A percentile compares a stretch with the other conserved stretches of the same genome.
Conservation (phyloP, 345 rosid genomes). For the Citrus medica region DNA sequence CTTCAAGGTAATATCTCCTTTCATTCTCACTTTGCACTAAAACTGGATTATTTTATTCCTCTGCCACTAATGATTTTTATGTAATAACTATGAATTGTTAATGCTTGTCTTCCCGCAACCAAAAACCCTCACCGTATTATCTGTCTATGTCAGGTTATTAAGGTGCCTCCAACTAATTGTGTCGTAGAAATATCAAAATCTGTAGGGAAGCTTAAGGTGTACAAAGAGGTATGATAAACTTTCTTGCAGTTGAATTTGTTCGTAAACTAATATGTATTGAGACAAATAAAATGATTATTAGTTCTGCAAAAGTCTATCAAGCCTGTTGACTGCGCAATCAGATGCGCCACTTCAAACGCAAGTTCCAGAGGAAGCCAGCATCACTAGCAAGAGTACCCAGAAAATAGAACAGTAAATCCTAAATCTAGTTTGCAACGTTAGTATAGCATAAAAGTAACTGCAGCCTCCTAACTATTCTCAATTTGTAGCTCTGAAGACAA, state of each 20-base stretch:
- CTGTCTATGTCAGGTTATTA: conserved; percentile 50
- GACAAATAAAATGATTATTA: conserved; percentile 23
- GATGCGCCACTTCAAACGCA: conserved; percentile 20
- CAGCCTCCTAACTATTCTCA: conserved; percentile 13
- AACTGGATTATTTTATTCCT: neutral
- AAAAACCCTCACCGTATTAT: conserved; percentile 5
- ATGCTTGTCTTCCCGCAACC: neutral
- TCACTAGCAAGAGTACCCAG: conserved; percentile 11
- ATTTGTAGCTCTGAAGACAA: conserved; percentile 31
- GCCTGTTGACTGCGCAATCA: conserved; percentile 50
- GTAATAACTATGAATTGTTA: neutral
- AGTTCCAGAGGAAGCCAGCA: conserved; percentile 16
- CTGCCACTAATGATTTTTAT: neutral
- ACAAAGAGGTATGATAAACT: conserved; percentile 50
- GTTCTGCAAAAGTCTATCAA: conserved; percentile 81
- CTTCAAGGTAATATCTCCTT: conserved; percentile 43
- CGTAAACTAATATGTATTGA: neutral
- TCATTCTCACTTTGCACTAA: conserved; percentile 2
- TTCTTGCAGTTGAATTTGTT: neutral
- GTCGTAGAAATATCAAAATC: conserved; percentile 84
- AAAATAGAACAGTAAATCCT: conserved; percentile 32
- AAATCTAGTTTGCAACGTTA: neutral
- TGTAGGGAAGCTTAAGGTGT: conserved; percentile 56
- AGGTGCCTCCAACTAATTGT: conserved; percentile 82
- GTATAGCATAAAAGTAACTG: conserved; percentile 1